These are phyloP conservation scores for Zygosaccharomyces pseudobailii DNA, from an alignment of 1,139 yeast genomes.

Conservation along the genomic window DNA sequence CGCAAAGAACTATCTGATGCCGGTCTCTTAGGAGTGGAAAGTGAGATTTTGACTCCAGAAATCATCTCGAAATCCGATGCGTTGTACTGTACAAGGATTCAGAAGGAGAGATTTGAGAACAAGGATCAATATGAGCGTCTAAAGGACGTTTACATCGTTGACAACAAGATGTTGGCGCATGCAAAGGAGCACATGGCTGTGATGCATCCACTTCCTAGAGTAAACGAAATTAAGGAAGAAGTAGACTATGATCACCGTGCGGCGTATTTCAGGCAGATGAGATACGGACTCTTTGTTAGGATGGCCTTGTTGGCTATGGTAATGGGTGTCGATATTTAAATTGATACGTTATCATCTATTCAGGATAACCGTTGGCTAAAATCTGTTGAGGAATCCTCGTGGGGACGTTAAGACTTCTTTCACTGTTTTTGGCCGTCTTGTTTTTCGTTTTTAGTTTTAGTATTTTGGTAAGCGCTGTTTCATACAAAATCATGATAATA, in stretches of 20 bases:
- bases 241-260: constrained; percentile 99
- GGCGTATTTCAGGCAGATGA: constrained; percentile 98
- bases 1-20: constrained; percentile 57
- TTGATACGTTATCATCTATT: too few relatives aligned
- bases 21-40: constrained; percentile 69
- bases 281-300: constrained; percentile 95
- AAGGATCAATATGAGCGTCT: constrained; percentile 75
- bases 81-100: constrained; percentile 95
- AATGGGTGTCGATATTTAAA: constrained; percentile 64
- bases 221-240: constrained; percentile 92
- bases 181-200: constrained; percentile 99
- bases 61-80: constrained; percentile 89
- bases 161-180: constrained; percentile 81
- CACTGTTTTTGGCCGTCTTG: background rate
- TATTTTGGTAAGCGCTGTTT: background rate
- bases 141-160: constrained; percentile 88
- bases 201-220: constrained; percentile 98
- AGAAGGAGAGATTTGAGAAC: constrained; percentile 88
- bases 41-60: constrained; percentile 72
- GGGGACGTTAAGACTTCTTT: constrained; percentile 16
- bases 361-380: too few relatives aligned
- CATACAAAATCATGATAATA: background rate
- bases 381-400: constrained; percentile 9
- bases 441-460: background rate
- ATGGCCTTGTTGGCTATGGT: constrained; percentile 99